Base-by-base conservation (phyloP, 73 alveolate genomes). In the Paramecium octaurelia region DNA sequence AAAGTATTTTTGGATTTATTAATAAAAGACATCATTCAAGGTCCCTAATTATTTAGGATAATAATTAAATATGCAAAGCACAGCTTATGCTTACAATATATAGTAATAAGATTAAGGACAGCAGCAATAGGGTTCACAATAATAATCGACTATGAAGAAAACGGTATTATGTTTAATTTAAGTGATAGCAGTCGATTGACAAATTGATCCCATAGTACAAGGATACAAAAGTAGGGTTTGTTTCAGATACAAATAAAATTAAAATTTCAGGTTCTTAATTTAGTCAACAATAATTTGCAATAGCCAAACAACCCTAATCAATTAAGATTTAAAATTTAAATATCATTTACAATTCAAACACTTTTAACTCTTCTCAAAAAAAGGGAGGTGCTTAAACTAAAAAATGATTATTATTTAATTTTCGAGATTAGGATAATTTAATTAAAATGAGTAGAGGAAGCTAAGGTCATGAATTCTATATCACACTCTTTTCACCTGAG, bases 401-500 rank as follows among this genome's bases (percentile, higher is more conserved):
- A 38, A 73, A 73, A 64, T 64, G 84, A 64, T 11, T 64, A 64
- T 64, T 64, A 54, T 54, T 54, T 16, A 31, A 64, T 12, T 64
- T 64, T 64, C 31, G 87, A 73, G 87, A 73, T 73, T 73, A 73
- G 87, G 87, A 73, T 73, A 73, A 73, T 73, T 73, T 73, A 36
- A 73, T 73, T 43, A 70, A 68, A 60, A 88, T 88, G 94, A 73
- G 92, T 43, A 73, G 94, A 88, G 80, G 94, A 42, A 35, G 46
- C 35, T 64, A 57, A 36, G 93, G 97, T 50, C 91, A 88, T 21
- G 98, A 97, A 75, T 96, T 95, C 93, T 96, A 85, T 85, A 97
- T 97, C 57, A 97, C 98, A 86, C 97, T 98, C 83, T 98, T 98
- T 94, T 95, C 99, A 40, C 98, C 98, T 44, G 99, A 98, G 35